Evolutionary conservation across 1,139 yeast genomes (phyloP).

Genomic region (Yamadazyma friedrichii): DNA sequence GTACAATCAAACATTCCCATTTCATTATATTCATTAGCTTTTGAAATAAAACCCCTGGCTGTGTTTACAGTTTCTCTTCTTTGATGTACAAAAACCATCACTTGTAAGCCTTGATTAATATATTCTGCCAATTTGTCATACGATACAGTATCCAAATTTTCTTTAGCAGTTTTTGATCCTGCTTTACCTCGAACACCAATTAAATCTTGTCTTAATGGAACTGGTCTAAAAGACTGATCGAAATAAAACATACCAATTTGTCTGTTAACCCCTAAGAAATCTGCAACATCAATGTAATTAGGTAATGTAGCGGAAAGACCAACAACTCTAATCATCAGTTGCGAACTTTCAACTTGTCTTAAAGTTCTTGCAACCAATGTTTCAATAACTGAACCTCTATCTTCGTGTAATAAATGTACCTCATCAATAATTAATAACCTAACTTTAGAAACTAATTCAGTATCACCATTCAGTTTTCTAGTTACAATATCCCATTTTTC

Average conservation of each 20-base stretch:
- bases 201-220: constrained; percentile 85
- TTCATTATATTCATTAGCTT: constrained; percentile 65
- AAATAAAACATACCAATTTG: constrained; percentile 90
- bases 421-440: constrained; percentile 89
- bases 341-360: constrained; percentile 91
- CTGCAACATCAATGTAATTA: constrained; percentile 91
- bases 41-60: constrained; percentile 66
- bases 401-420: constrained; percentile 95
- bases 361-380: constrained; percentile 93
- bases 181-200: constrained; percentile 88
- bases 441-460: constrained; percentile 81
- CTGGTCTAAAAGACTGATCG: constrained; percentile 91
- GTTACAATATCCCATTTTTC: constrained; percentile 99
- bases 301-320: constrained; percentile 97
- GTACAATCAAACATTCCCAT: constrained; percentile 61
- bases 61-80: constrained; percentile 89
- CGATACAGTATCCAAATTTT: constrained; percentile 71
- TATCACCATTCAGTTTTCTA: constrained; percentile 82
- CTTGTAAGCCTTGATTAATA: constrained; percentile 74
- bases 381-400: constrained; percentile 96
- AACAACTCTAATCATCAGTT: constrained; percentile 91
- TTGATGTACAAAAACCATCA: constrained; percentile 96
- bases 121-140: constrained; percentile 75
- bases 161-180: constrained; percentile 62
- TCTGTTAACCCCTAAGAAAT: constrained; percentile 87